Percentiles rank a stretch among this genome's conserved stretches.
Evolutionary conservation across 768 basidiomycete genomes (phyloP).

Genomic region (Lentinula aciculospora): DNA sequence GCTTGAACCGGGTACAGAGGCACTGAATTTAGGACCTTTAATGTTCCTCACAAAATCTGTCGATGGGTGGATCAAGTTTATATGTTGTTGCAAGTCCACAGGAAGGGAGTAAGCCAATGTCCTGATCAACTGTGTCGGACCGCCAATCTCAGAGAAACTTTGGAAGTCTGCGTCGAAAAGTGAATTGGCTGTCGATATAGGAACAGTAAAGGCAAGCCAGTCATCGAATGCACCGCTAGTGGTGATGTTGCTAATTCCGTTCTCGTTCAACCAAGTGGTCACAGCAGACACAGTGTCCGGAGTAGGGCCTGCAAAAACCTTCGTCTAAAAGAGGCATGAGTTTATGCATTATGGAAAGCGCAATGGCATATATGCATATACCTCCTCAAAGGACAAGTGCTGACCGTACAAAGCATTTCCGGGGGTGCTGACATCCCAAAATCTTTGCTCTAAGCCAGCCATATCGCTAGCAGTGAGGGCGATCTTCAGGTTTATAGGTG

Average conservation of each 20-base stretch:
- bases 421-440: slow-evolving; percentile 32
- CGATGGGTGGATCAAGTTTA: slow-evolving; percentile 24
- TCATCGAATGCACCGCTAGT: slow-evolving; percentile 17
- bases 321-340: slow-evolving; percentile 13
- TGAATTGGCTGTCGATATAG: slow-evolving; percentile 20
- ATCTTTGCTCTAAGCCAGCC: slow-evolving; percentile 27
- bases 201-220: slow-evolving; percentile 20
- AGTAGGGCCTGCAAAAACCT: slow-evolving; percentile 21
- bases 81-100: slow-evolving; percentile 14
- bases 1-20: slow-evolving; percentile 9
- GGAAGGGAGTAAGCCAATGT: slow-evolving; percentile 24
- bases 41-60: slow-evolving; percentile 17
- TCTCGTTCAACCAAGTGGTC: slow-evolving; percentile 17
- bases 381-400: slow-evolving; percentile 31
- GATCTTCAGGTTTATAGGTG: slow-evolving; percentile 28
- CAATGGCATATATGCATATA: slow-evolving; percentile 11
- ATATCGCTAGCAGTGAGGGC: slow-evolving; percentile 29
- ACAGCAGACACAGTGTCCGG: slow-evolving; percentile 18
- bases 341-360: neutral
- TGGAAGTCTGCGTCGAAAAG: slow-evolving; percentile 22
- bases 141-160: slow-evolving; percentile 16
- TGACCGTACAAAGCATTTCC: slow-evolving; percentile 28
- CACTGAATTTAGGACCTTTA: slow-evolving; percentile 14
- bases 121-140: slow-evolving; percentile 16
- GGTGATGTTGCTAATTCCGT: slow-evolving; percentile 17